Base-by-base conservation (phyloP, 495 filamentous ascomycete genomes). In the Penicillium fimorum region DNA sequence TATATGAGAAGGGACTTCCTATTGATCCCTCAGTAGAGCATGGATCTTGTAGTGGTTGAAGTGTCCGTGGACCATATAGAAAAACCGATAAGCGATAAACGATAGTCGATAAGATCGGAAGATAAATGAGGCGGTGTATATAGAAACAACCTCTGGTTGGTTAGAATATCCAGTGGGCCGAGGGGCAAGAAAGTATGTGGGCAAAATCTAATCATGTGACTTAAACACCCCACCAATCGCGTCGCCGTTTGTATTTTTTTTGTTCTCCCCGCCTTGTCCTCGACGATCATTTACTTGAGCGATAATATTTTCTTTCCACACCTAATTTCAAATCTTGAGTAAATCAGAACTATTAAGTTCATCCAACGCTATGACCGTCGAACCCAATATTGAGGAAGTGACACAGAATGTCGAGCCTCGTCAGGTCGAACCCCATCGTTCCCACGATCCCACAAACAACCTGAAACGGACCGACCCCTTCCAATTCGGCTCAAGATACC, bases 381-480 rank as follows among this genome's bases (percentile, higher is more conserved):
- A 63, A 41, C 54, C 57, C 9, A 47, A 47, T 13, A 51, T 64
- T n/a, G 55, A 53, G 20, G 43, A 62, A 13, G 47, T 73, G 45
- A 72, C 75, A 30, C 80, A 82, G 54, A 73, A 71, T 42, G 77
- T 79, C 46, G 71, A 76, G 43, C 74, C 79, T 22, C 68, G 74
- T n/a, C 70, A 70, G 55, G 54, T 69, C 29, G 66, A 61, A 37
- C 66, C 79, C n/a, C 60, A 75, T 40, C 80, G 80, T 47, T 79
- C 81, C 17, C 76, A 82, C 66, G 72, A 80, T 61, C 78, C 81
- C 47, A 60, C 68, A 56, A 82, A 75, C 61, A 80, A 79, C 58
- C 77, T 86, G 70, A 98, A 97, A 77, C 82, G 90, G 53, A 89
- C 70, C 66, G 89, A 96, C 60, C 95, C 94, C 33, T 98, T 98